Evolutionary conservation across 1,284 basidiomycete species (phyloP), one percentile per base, ranked within the genome.

Genomic region (Apiotrichum porosum): DNA sequence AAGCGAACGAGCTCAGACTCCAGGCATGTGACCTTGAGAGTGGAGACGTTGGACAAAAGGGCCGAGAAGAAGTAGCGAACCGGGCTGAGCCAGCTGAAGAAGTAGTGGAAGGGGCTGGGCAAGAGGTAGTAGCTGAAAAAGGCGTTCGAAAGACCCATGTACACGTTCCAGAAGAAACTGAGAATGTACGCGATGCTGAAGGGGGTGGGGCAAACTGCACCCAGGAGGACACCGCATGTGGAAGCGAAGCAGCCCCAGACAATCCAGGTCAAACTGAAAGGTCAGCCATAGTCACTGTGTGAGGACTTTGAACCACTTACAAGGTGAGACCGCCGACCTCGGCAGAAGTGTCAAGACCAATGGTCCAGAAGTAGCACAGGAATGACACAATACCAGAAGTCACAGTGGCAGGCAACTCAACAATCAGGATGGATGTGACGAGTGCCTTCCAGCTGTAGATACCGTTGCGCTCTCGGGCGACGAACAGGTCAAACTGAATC

Each of bases 241-340:
- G 54, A 50, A 24, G 62, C 54, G 26, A 68, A 50, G 18, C 52
- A 17, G 13, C 40, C 30, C 44, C 50, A 44, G 48, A 54, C 44
- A 38, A 50, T 72, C 71, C 14, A 71, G 52, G 58, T 71, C 63
- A 53, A 71, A 68, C 61, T 71, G 71, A 4, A 72, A 49, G 3
- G 65, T 61, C 61, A 72, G 66, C 45, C 67, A 60, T 32, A 71
- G 60, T n/a, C n/a, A n/a, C n/a, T n/a, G n/a, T n/a, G n/a, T n/a
- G n/a, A n/a, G n/a, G n/a, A n/a, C n/a, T n/a, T n/a, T n/a, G n/a
- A n/a, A n/a, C n/a, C n/a, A n/a, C n/a, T n/a, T n/a, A n/a, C 56
- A 66, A 72, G 15, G 69, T 66, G 30, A 51, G 54, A 35, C 54
- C 54, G 6, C 51, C 54, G 9, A 40, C 38, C 15, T 42, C 42